Evolutionary conservation across 2,329 filamentous ascomycete species (phyloP), one percentile per base, ranked within the genome.

Genomic region (Lachnellula hyalina): DNA sequence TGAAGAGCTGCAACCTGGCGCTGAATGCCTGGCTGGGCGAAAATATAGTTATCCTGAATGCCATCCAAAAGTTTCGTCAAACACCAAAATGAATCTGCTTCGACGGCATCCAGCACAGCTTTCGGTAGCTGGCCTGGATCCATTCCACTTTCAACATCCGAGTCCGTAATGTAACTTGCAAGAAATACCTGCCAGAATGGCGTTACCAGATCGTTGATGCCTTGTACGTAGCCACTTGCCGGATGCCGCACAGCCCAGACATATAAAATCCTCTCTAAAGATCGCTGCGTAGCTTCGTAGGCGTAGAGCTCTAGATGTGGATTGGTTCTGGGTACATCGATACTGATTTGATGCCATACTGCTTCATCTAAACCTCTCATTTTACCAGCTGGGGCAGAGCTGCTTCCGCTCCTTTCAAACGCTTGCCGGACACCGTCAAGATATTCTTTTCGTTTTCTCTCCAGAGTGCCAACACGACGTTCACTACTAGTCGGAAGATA

Each of bases 301-400:
- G 90, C 83, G 73, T 99, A 99, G 0, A 99, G 79, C 64, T 95
- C 89, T 52, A 99, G 86, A 72, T 97, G 94, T 11, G 94, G 94
- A 68, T 96, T 97, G 4, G 94, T 99, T 49, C 94, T 84, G 2
- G 94, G 94, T 21, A 97, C 90, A 68, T 99, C 94, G 67, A 99
- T 99, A 72, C 91, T 96, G 73, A 99, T 97, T 69, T 99, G 94
- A 74, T 99, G 94, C 94, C 94, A 99, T 56, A 99, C 85, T n/a
- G 90, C 88, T 75, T 99, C 94, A 65, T 99, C 95, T 17, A 99
- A 75, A 2, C 92, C 93, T 58, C 82, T 74, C 7, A 76, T 70
- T 60, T 79, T 78, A 14, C 79, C 76, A 4, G 72, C 62, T 0
- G 77, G 62, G 14, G 70, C 60, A 34, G 70, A 65, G 58, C 66